Percentiles rank a stretch among this genome's conserved stretches.
Evolutionary conservation across 2,329 filamentous ascomycete species (phyloP).

Genomic region (Aspergillus calidoustus): DNA sequence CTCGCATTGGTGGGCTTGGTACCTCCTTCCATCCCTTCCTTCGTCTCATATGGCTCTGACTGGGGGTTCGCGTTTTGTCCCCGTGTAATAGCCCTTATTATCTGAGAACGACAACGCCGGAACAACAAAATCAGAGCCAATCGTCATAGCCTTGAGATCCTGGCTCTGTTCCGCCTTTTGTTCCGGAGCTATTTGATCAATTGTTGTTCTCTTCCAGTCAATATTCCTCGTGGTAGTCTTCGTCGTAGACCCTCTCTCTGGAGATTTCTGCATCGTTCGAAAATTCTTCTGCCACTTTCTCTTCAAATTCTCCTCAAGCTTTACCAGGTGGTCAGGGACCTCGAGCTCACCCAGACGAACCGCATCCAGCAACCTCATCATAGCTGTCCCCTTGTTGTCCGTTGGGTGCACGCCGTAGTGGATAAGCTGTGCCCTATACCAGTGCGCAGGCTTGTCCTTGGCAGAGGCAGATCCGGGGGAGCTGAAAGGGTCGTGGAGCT

Average conservation of each 20-base stretch:
- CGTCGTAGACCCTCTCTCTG: not conserved
- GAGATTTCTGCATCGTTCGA: not conserved
- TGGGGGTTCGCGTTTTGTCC: not conserved
- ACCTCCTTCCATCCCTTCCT: not conserved
- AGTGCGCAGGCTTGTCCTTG: constrained; percentile 62
- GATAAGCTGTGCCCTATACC: constrained; percentile 65
- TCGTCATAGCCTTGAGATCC: not conserved
- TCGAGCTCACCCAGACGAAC: constrained; percentile 54
- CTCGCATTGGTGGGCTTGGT: not conserved
- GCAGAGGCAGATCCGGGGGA: constrained; percentile 11
- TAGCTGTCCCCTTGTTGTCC: constrained; percentile 63
- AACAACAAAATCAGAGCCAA: not conserved
- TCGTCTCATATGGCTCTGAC: not conserved
- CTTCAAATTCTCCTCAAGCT: constrained; percentile 60
- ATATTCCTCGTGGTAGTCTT: not conserved
- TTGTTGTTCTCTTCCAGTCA: not conserved
- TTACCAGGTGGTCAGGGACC: constrained; percentile 55
- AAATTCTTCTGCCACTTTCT: constrained; percentile 53
- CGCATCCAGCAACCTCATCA: constrained; percentile 63
- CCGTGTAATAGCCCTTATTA: not conserved
- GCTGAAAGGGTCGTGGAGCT: constrained; percentile 52
- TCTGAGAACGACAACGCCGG: not conserved
- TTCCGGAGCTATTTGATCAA: not conserved
- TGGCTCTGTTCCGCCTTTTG: not conserved
- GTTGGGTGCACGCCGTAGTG: constrained; percentile 65